Conservation (phyloP, 179 eudicot genomes). For the Beta lomatogona region DNA sequence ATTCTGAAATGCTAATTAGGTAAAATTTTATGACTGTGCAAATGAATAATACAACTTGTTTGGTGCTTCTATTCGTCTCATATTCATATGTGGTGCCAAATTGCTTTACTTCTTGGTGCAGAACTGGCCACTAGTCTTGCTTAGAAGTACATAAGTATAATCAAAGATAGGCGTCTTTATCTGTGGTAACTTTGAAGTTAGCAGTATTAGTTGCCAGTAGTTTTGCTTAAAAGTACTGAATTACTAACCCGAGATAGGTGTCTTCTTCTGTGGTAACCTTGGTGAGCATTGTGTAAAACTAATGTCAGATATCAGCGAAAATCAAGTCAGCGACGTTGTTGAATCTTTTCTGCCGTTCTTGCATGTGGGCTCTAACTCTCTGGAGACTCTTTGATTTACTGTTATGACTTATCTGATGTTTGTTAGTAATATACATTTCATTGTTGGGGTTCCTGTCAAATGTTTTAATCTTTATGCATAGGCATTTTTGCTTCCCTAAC, state of each 20-base stretch:
- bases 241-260: not conserved
- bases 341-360: not conserved
- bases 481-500: not conserved
- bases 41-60: not conserved
- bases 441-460: conserved; percentile 7
- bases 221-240: not conserved
- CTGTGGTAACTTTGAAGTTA: too few species aligned
- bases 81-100: not conserved
- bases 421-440: not conserved
- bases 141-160: not conserved
- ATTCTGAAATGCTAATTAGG: not conserved
- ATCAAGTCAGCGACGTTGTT: not conserved
- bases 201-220: not conserved
- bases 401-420: not conserved
- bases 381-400: not conserved
- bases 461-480: not conserved
- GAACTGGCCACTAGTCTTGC: conserved; percentile 12
- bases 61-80: not conserved
- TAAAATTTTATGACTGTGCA: not conserved
- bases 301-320: not conserved
- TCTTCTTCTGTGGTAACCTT: not conserved
- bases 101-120: not conserved
- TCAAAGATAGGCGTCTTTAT: too few species aligned
- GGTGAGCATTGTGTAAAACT: not conserved
- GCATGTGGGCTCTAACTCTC: not conserved